Conservation (phyloP, 1,139 yeast species). For the Taphrina sp. region DNA sequence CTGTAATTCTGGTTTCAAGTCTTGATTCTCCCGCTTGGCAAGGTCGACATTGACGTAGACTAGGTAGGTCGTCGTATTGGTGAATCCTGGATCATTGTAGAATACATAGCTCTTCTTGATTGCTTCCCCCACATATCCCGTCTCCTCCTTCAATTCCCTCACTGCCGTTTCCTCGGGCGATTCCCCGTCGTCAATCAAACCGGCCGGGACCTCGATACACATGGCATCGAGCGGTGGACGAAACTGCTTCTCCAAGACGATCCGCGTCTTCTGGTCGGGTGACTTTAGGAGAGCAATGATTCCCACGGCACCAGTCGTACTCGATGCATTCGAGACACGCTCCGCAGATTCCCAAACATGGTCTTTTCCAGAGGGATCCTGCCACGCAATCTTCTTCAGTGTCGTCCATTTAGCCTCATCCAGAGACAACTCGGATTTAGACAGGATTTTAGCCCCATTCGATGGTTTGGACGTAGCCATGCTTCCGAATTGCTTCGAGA, state of each 20-base stretch:
- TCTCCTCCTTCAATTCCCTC: conserved; percentile 85
- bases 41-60: conserved; percentile 79
- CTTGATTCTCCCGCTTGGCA: conserved; percentile 58
- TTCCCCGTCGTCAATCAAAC: conserved; percentile 83
- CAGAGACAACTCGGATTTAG: conserved; percentile 13
- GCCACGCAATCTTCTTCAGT: conserved; percentile 33
- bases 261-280: conserved; percentile 25
- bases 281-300: conserved; percentile 32
- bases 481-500: not conserved
- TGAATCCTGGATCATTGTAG: conserved; percentile 85
- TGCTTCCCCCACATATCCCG: conserved; percentile 77
- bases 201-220: conserved; percentile 86
- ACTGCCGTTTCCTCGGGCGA: conserved; percentile 73
- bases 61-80: conserved; percentile 80
- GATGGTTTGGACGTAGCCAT: conserved; percentile 14
- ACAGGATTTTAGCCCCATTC: conserved; percentile 31
- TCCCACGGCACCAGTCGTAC: conserved; percentile 33
- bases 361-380: conserved; percentile 29
- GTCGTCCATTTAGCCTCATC: conserved; percentile 35
- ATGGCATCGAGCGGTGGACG: conserved; percentile 33
- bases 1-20: conserved; percentile 74
- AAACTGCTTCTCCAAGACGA: conserved; percentile 33
- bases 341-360: conserved; percentile 36
- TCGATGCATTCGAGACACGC: conserved; percentile 28
- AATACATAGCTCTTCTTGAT: conserved; percentile 56